Base-by-base conservation (phyloP, 805 yeast genomes). In the Metschnikowia baotianmanensis region DNA sequence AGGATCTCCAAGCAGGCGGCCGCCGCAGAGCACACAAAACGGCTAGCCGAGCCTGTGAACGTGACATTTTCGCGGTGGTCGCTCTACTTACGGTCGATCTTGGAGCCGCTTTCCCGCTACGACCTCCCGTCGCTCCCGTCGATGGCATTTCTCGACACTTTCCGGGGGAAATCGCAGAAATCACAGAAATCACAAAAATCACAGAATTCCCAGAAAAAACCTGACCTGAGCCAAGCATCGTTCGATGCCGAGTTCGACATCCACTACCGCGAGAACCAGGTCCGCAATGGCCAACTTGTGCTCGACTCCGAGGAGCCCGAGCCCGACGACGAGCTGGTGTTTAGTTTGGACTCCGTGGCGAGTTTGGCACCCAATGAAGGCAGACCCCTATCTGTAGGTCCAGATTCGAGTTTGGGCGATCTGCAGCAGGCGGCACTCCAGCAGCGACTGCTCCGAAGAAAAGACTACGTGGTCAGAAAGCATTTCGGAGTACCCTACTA, bases 401-500 rank as follows among this genome's bases (percentile, higher is more conserved):
- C 12, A n/a, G 8, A 15, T 8, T 10, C 6, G 13, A 24, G 22
- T 12, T 4, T 12, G 12, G 24, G 11, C 32, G 24, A 36, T 29
- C 23, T 22, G 12, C 23, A 36, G 20, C 28, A 18, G 28, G 21
- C 26, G 12, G 33, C 39, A 4, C 22, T 12, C 10, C 28, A 26
- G 19, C 35, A 26, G 10, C 46, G 42, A 13, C 58, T 53, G 18
- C 34, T 57, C 37, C 63, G 65, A 38, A 62, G 62, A 33, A 59
- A 76, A 47, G 90, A 84, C 57, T 82, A 78, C 54, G 65, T 63
- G 23, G 43, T 52, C 5, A 61, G 56, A 35, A 58, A 66, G 15
- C 55, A 51, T 33, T 69, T 61, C 43, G 57, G 61, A 5, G 75
- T 82, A 6, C 81, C 89, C 0, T 84, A 82, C 54, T 64, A 74